Conservation (phyloP, 2,329 filamentous ascomycete species). For the Neofusicoccum kwambonambiense region DNA sequence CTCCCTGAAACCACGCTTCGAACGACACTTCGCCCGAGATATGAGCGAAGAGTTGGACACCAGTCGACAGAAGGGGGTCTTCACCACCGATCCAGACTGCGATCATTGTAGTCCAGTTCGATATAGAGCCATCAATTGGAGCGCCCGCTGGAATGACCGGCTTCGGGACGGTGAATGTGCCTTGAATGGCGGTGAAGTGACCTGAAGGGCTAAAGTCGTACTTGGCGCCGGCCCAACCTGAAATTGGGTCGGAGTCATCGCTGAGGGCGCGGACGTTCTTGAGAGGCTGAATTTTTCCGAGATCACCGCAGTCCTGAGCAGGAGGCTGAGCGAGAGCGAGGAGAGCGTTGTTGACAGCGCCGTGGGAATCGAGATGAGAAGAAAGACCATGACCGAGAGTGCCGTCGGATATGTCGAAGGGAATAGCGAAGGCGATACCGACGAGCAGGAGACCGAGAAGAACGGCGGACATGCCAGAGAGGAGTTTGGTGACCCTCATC, state of each 20-base stretch:
- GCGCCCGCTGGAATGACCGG: slow-evolving; percentile 38
- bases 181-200: slow-evolving; percentile 53
- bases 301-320: neutral
- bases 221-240: slow-evolving; percentile 56
- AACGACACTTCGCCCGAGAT: no score
- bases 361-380: slow-evolving; percentile 45
- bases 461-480: slow-evolving; percentile 38
- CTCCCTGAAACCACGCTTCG: no score
- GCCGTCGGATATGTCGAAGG: slow-evolving; percentile 32
- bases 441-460: slow-evolving; percentile 22
- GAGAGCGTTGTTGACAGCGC: slow-evolving; percentile 41
- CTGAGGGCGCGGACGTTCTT: slow-evolving; percentile 35
- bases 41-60: no score
- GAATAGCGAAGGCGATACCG: slow-evolving; percentile 24
- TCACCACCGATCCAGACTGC: neutral
- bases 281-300: slow-evolving; percentile 13
- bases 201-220: slow-evolving; percentile 40
- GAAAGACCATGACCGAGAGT: slow-evolving; percentile 42
- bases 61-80: neutral
- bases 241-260: no score
- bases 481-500: slow-evolving; percentile 36
- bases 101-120: neutral
- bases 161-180: slow-evolving; percentile 54
- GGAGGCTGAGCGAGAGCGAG: no score
- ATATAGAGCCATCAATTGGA: no score